Conservation (phyloP, 805 yeast species). For the Wickerhamiella musiphila region DNA sequence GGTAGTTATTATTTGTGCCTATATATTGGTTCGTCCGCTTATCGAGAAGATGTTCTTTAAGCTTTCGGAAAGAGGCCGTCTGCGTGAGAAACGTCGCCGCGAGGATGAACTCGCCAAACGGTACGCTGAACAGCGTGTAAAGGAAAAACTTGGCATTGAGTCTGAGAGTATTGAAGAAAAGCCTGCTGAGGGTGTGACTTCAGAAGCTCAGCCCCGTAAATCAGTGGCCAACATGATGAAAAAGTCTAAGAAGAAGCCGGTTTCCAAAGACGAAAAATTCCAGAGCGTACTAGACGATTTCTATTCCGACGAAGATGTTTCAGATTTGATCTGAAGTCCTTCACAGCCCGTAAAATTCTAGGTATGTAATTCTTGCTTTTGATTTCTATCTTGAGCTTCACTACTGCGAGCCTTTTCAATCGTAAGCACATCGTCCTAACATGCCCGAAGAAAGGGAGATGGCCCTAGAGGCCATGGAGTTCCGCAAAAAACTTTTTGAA, state of each 20-base stretch:
- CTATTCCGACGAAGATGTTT: slow-evolving; percentile 21
- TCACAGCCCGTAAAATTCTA: no score
- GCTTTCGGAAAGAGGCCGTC: slow-evolving; percentile 15
- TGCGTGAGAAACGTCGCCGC: slow-evolving; percentile 11
- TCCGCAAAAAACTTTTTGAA: slow-evolving; percentile 6
- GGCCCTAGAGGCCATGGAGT: slow-evolving; percentile 4
- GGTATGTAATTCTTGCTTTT: no score
- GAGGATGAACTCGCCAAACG: slow-evolving; percentile 15
- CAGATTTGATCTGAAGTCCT: slow-evolving; percentile 19
- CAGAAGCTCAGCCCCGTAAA: background rate
- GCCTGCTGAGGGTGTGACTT: slow-evolving; percentile 3
- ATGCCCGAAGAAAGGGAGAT: no score
- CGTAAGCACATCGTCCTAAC: no score
- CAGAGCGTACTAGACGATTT: slow-evolving; percentile 14
- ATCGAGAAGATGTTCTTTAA: slow-evolving; percentile 16
- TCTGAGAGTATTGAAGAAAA: slow-evolving; percentile 5
- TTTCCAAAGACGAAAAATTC: slow-evolving; percentile 6
- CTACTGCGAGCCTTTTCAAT: no score
- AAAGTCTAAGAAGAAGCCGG: slow-evolving; percentile 5
- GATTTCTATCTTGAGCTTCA: no score
- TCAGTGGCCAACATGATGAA: slow-evolving; percentile 7
- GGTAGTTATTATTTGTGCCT: slow-evolving; percentile 16
- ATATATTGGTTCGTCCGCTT: slow-evolving; percentile 19
- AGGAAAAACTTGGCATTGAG: slow-evolving; percentile 13
- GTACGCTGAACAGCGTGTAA: slow-evolving; percentile 15